Evolutionary conservation across 192 early-diverging fungal genomes (phyloP).

Genomic region (Linnemannia exigua): DNA sequence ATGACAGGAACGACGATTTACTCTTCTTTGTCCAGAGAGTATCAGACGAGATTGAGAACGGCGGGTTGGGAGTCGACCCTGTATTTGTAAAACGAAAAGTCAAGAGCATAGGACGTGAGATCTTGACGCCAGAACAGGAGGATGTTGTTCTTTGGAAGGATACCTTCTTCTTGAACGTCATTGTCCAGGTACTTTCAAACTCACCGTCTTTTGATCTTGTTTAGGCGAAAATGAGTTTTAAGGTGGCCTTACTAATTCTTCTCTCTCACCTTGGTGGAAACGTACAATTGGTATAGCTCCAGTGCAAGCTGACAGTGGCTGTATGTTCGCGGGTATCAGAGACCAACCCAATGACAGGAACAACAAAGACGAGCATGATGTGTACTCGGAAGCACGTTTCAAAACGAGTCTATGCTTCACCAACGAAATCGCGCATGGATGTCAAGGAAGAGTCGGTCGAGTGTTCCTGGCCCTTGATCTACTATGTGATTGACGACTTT

Average conservation of each 20-base stretch:
- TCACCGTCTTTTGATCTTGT: neutral
- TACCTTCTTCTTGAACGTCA: conserved; percentile 92
- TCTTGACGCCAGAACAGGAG: conserved; percentile 60
- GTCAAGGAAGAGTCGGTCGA: conserved; percentile 91
- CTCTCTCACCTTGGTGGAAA: neutral
- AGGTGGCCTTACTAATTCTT: neutral
- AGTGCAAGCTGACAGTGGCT: conserved; percentile 91
- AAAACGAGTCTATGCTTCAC: conserved; percentile 88
- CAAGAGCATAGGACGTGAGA: conserved; percentile 17
- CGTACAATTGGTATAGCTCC: conserved; percentile 62
- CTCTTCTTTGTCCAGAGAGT: conserved; percentile 85
- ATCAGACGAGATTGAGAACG: conserved; percentile 48
- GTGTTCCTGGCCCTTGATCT: conserved; percentile 91
- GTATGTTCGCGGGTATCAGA: conserved; percentile 76
- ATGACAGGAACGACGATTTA: conserved; percentile 84
- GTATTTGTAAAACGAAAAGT: conserved; percentile 89
- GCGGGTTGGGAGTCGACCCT: conserved; percentile 67
- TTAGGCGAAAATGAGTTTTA: neutral
- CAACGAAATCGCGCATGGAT: conserved; percentile 94
- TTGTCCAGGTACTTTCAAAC: conserved; percentile 73
- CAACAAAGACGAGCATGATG: conserved; percentile 73
- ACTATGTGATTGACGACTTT: conserved; percentile 95
- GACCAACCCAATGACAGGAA: conserved; percentile 30
- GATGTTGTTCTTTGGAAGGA: conserved; percentile 91
- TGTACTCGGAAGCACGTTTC: conserved; percentile 81